Base-by-base conservation (phyloP, 208 protist species). In the Leishmania tarentolae region DNA sequence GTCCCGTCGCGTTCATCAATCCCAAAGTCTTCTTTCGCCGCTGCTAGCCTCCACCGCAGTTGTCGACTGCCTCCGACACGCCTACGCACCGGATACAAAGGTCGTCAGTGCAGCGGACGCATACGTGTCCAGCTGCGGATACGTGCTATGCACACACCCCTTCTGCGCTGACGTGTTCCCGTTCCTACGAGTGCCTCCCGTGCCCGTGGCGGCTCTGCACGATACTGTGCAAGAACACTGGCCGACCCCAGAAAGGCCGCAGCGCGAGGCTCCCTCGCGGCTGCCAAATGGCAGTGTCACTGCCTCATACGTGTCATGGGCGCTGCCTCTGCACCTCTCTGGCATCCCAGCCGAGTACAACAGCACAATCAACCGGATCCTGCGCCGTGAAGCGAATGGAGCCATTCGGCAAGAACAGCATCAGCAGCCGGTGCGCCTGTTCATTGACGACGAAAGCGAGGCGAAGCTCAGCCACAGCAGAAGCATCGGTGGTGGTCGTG, bases 111-210 rank as follows among this genome's bases (percentile, higher is more conserved):
- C 85, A 5, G 85, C 87, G 11, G 93, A 96, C 74, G 78, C 92
- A 5, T 93, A 91, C 82, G 77, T 91, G 37, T 90, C 93, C 24
- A 86, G 86, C 47, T 95, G 91, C 80, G 88, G 78, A 9, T 96
- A 93, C 84, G 79, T 92, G 37, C 79, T 96, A 11, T 94, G 87
- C 78, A 94, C 93, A 4, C 88, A 85, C 78, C 79, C 90, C 6
- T 83, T 87, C 31, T 90, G 87, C 70, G 80, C 85, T 37, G 86
- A 90, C 53, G 73, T 94, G 35, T 88, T 92, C 61, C 89, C 90
- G 2, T 70, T 85, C 19, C 56, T 84, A 46, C 77, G 72, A 4
- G 75, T 81, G 63, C 84, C 80, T 8, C 35, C n/a, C 42, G 31
- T 7, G 79, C 47, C 15, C 31, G 50, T 46, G 59, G 50, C 56